These are phyloP conservation scores for Sabuloglossum arenarium DNA, from an alignment of 495 filamentous ascomycete species.

Conservation along the genomic window DNA sequence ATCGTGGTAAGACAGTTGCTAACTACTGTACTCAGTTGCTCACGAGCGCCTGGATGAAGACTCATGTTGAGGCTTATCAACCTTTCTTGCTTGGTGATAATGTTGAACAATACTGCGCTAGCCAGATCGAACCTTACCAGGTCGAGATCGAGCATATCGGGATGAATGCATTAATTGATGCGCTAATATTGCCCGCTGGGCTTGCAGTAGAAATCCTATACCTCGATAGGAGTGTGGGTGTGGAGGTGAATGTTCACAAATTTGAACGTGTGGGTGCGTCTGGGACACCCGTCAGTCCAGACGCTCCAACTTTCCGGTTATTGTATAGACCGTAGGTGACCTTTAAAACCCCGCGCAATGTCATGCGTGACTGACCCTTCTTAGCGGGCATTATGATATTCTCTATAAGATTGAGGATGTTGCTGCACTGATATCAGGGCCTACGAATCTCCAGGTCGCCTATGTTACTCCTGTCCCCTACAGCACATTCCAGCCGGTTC, in stretches of 20 bases:
- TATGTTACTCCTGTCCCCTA: constrained; percentile 19
- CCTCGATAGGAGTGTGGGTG: constrained; percentile 68
- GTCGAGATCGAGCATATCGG: constrained; percentile 82
- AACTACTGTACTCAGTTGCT: constrained; percentile 34
- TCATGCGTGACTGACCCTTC: not conserved
- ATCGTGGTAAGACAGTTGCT: not conserved
- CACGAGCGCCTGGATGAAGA: constrained; percentile 73
- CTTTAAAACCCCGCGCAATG: not conserved
- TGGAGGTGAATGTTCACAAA: constrained; percentile 55
- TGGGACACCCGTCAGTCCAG: constrained; percentile 19
- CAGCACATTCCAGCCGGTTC: constrained; percentile 10
- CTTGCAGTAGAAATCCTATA: constrained; percentile 78
- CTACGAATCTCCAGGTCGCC: not conserved
- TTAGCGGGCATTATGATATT: constrained; percentile 81
- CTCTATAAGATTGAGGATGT: constrained; percentile 51
- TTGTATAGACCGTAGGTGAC: constrained; percentile 48
- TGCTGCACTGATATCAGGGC: constrained; percentile 24
- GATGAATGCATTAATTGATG: constrained; percentile 52
- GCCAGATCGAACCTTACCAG: constrained; percentile 47
- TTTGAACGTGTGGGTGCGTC: constrained; percentile 34
- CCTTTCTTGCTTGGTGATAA: constrained; percentile 41
- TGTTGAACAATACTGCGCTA: constrained; percentile 48
- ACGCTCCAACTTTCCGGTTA: constrained; percentile 37
- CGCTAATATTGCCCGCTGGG: constrained; percentile 58
- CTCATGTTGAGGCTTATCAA: constrained; percentile 41